Percentiles rank a stretch among this genome's conserved stretches.
Evolutionary conservation across 192 early-diverging fungal genomes (phyloP).

Genomic region (Neocallimastix lanati): DNA sequence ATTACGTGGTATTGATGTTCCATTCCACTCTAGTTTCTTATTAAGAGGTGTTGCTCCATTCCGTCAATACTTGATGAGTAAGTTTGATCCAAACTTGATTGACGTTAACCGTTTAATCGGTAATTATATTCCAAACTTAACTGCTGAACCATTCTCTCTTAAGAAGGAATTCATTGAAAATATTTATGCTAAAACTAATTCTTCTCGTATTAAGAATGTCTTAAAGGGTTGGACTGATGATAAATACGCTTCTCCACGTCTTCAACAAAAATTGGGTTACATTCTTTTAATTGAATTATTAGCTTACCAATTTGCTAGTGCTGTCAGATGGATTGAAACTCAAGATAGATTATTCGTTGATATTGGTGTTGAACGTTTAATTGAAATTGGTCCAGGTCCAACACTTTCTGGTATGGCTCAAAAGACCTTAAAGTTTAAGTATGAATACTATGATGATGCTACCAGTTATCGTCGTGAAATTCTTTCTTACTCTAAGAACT

Average conservation of each 20-base stretch:
- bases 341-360: slow-evolving; percentile 69
- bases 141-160: slow-evolving; percentile 69
- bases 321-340: slow-evolving; percentile 89
- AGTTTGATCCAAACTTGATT: slow-evolving; percentile 64
- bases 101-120: slow-evolving; percentile 61
- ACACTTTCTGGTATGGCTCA: slow-evolving; percentile 84
- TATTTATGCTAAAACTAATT: slow-evolving; percentile 52
- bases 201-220: slow-evolving; percentile 51
- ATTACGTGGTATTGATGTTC: slow-evolving; percentile 81
- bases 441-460: slow-evolving; percentile 87
- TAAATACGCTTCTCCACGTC: slow-evolving; percentile 44
- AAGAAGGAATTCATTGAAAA: slow-evolving; percentile 53
- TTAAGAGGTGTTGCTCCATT: slow-evolving; percentile 80
- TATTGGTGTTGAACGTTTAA: slow-evolving; percentile 63
- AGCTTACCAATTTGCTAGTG: slow-evolving; percentile 80
- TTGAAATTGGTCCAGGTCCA: slow-evolving; percentile 79
- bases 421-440: slow-evolving; percentile 90
- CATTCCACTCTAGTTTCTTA: slow-evolving; percentile 92
- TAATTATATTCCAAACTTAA: slow-evolving; percentile 91
- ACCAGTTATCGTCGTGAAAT: slow-evolving; percentile 76
- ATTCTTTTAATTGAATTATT: slow-evolving; percentile 71
- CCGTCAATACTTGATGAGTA: slow-evolving; percentile 68
- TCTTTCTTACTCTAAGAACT: slow-evolving; percentile 72
- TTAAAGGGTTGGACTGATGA: slow-evolving; percentile 63
- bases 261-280: slow-evolving; percentile 73